Base-by-base conservation (phyloP, 805 yeast genomes). In the Metschnikowia baotianmanensis region DNA sequence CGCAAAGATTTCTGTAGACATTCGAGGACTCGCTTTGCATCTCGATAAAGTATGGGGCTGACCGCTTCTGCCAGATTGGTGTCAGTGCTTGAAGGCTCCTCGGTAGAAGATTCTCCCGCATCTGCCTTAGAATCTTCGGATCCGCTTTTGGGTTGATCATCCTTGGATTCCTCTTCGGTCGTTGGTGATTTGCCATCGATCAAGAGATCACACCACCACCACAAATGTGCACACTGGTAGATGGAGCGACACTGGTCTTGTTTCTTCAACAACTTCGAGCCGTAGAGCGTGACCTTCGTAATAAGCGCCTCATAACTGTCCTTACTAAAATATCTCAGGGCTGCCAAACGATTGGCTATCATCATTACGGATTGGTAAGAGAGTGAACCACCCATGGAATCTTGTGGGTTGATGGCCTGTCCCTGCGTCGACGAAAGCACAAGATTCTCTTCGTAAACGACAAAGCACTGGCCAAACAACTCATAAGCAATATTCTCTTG, bases 171-270 rank as follows among this genome's bases (percentile, higher is more conserved):
- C 15, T 35, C 23, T 17, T 63, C 64, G 19, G 71, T 75, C 16
- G 67, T 63, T 1, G 67, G 64, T 10, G 65, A 57, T 9, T 35
- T 42, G 9, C 56, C 66, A 6, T 52, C 61, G n/a, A 61, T 56
- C 37, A 58, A 59, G 13, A 72, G 47, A 45, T 85, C 89, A 18
- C 83, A 80, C 56, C 91, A 84, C 93, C 95, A 86, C 96, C 96
- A 93, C 35, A 93, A 65, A 62, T 93, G 97, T 1, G 96, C 82
- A 31, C 96, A 90, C 37, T 78, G 63, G 58, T 85, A 87, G 5
- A 89, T 95, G 0, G 96, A 82, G 12, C 97, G 78, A 60, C 97
- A 90, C 62, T 93, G 99, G 56, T 91, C 98, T 25, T 93, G 89
- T 60, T 91, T 91, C 61, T 86, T 88, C 55, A 91, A 71, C 36